A percentile compares a stretch with the other conserved stretches of the same genome.
Evolutionary conservation across 371 early-diverging fungal species (phyloP).

Genomic region (Apophysomyces trapeziformis): DNA sequence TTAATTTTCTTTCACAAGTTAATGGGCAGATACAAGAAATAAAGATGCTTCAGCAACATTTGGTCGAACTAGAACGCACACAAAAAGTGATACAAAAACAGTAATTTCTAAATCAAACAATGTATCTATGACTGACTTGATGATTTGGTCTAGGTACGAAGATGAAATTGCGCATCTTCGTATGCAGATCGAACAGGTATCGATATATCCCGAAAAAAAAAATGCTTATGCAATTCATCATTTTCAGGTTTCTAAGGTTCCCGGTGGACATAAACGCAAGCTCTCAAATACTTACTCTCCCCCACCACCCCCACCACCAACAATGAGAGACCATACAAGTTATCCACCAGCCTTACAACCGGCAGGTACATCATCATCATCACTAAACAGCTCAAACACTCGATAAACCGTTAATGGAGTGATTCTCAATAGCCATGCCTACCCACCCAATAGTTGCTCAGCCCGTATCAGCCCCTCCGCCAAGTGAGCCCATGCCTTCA

Average conservation of each 20-base stretch:
- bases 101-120: constrained; percentile 26
- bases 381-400: no score
- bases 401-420: constrained; percentile 29
- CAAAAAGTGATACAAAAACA: constrained; percentile 72
- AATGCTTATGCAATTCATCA: not conserved
- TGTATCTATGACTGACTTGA: not conserved
- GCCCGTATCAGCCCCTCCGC: constrained; percentile 9
- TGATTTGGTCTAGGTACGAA: constrained; percentile 41
- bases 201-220: not conserved
- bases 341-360: constrained; percentile 30
- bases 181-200: constrained; percentile 48
- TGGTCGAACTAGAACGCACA: constrained; percentile 76
- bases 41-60: constrained; percentile 68
- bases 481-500: constrained; percentile 4
- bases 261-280: constrained; percentile 2
- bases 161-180: constrained; percentile 52
- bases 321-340: constrained; percentile 4
- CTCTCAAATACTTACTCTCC: not conserved
- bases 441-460: constrained; percentile 12
- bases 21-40: constrained; percentile 75
- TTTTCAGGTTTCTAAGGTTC: not conserved
- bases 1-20: constrained; percentile 30
- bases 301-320: not conserved
- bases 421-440: constrained; percentile 11
- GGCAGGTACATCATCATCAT: constrained; percentile 22